Base-by-base conservation (phyloP, 176 grass and related monocot species). In the Musa troglodytarum region DNA sequence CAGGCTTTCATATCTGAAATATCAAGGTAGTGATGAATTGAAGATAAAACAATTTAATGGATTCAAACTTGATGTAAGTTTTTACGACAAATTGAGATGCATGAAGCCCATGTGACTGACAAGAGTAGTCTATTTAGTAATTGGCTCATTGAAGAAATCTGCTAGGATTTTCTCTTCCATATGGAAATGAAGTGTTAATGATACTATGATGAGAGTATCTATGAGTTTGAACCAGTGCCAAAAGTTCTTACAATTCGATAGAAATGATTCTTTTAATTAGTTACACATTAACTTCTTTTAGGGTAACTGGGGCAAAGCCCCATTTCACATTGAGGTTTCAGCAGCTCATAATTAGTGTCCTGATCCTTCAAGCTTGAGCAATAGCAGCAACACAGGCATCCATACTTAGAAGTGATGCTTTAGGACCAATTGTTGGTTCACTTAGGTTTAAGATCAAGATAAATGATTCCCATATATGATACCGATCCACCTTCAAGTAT, bases 1-100 rank as follows among this genome's bases (percentile, higher is more conserved):
- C 52, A 89, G 85, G 92, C 92, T 99, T 67, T 94, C 86, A 81
- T 99, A 99, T 86, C 95, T 99, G 80, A 62, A 63, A 79, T 74
- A 43, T 69, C 2, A 67, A 74, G 80, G 19, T 23, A 75, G 56
- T 24, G 70, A 65, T 12, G 76, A 67, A 81, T 59, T 15, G 34
- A 53, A 74, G 79, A 76, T 52, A 76, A 28, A 56, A 79, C 63
- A 79, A 54, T 23, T 65, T 49, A 72, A 28, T 12, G 11, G 69
- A 22, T 6, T 43, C 25, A 84, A 65, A 43, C 56, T 64, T 28
- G 20, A 66, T 22, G 50, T 62, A 75, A 22, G 1, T 34, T 49
- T 25, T 21, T 8, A 13, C 19, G 19, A 4, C 9, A 71, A 22
- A 71, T 9, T n/a, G 12, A 71, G 20, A 71, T 71, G 29, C 9